These are phyloP conservation scores for Epichloe uncinata DNA, from an alignment of 2,329 filamentous ascomycete species.

Conservation along the genomic window DNA sequence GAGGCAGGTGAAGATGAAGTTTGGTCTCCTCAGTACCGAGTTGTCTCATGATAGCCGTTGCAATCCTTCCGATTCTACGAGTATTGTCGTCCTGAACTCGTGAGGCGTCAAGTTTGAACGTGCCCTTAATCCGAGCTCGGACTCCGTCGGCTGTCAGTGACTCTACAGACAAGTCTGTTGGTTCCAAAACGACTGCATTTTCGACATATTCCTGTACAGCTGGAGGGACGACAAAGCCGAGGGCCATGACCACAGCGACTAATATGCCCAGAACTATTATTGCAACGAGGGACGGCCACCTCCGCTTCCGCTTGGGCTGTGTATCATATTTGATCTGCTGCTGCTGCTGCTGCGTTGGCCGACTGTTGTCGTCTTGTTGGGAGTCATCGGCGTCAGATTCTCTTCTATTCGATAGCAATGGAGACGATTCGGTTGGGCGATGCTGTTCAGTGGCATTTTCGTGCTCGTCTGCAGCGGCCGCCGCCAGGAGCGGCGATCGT, in stretches of 20 bases:
- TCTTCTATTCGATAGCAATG: conserved; percentile 28
- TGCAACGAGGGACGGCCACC: conserved; percentile 71
- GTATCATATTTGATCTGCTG: conserved; percentile 13
- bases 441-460: conserved; percentile 9
- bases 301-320: conserved; percentile 10
- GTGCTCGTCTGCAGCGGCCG: conserved; percentile 15
- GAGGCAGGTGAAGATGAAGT: conserved; percentile 67
- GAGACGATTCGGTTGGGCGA: conserved; percentile 33
- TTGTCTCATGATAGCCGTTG: conserved; percentile 67
- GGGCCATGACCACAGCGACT: conserved; percentile 54
- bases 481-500: conserved; percentile 30
- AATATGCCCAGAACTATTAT: conserved; percentile 50
- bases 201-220: conserved; percentile 77
- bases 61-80: conserved; percentile 60
- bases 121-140: conserved; percentile 65
- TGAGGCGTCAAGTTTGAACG: conserved; percentile 66
- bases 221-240: conserved; percentile 71
- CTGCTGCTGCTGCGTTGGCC: conserved; percentile 18
- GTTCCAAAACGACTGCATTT: conserved; percentile 67
- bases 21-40: conserved; percentile 61
- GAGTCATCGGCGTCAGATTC: conserved; percentile 19
- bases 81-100: conserved; percentile 59
- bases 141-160: conserved; percentile 71
- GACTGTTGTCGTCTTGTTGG: conserved; percentile 1
- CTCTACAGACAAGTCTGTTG: conserved; percentile 72